These are phyloP conservation scores for Cronartium quercuum DNA, from an alignment of 1,284 basidiomycete genomes.

Conservation along the genomic window DNA sequence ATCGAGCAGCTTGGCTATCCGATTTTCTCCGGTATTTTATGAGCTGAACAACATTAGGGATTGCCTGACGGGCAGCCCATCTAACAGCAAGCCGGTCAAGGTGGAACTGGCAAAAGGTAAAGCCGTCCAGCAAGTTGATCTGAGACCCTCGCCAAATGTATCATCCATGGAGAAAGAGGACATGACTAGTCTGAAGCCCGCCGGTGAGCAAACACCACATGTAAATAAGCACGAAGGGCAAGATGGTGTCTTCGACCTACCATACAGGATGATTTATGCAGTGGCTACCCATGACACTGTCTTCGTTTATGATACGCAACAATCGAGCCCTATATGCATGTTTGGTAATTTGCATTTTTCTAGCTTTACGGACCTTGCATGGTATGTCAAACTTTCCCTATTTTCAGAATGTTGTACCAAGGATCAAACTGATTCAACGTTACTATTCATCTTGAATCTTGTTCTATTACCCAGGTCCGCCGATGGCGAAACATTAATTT, in stretches of 20 bases:
- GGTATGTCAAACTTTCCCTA: constrained; percentile 57
- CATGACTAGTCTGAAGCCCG: constrained; percentile 40
- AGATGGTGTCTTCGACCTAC: constrained; percentile 62
- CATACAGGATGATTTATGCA: constrained; percentile 90
- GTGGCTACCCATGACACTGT: constrained; percentile 96
- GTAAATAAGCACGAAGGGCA: constrained; percentile 41
- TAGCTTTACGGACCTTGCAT: constrained; percentile 92
- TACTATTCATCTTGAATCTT: constrained; percentile 1
- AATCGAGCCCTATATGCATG: constrained; percentile 82
- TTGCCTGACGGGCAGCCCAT: constrained; percentile 48
- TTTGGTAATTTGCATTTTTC: constrained; percentile 95
- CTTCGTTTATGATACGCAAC: constrained; percentile 93
- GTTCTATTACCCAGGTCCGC: constrained; percentile 63
- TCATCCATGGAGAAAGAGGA: background rate
- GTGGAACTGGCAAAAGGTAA: constrained; percentile 64
- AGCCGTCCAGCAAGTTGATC: constrained; percentile 57
- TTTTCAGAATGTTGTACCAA: constrained; percentile 12
- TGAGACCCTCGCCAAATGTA: constrained; percentile 40
- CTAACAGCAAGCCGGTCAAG: constrained; percentile 55
- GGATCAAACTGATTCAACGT: background rate
- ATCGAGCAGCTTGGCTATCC: constrained; percentile 85
- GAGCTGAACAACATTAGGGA: constrained; percentile 55
- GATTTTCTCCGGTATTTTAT: constrained; percentile 88
- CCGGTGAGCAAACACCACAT: constrained; percentile 36
- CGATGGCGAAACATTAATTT: constrained; percentile 84